Base-by-base conservation (phyloP, 2,329 filamentous ascomycete species). In the Ceratocystis diversiconidia region DNA sequence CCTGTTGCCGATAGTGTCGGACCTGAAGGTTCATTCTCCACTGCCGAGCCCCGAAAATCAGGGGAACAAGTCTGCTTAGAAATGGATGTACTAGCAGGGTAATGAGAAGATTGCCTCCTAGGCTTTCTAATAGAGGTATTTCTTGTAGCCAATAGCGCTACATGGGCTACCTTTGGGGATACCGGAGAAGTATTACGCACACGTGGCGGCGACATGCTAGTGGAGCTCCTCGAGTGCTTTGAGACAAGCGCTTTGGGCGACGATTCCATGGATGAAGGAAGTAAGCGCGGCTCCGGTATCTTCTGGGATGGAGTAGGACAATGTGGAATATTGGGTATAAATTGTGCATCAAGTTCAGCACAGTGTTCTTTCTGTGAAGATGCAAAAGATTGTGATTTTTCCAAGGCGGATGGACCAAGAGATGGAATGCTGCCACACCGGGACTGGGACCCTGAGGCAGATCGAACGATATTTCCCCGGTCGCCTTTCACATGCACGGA, bases 401-500 rank as follows among this genome's bases (percentile, higher is more conserved):
- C 63, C 62, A 65, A 63, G 66, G 60, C 68, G 6, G 63, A 60
- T 3, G 60, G 63, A 2, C 43, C 66, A 8, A 65, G 48, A 17
- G 62, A 59, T 7, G 50, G n/a, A 17, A 43, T 22, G 2, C 63
- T 44, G 12, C 41, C 41, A 15, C 52, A 30, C 10, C 36, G 62
- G 17, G 52, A 44, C 44, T 59, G 25, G 17, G 52, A 64, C 15
- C 65, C 61, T 4, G 52, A 32, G 15, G 43, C 55, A 8, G 52
- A 66, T 10, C 65, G 28, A 22, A 22, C 43, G 7, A 41, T 15
- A 5, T 32, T 50, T 3, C 72, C 70, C 66, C 71, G 73, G 19
- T 74, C 73, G 1, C 67, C 61, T 25, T 70, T 67, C 2, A 70
- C 70, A 10, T 71, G 66, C 7, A 72, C 70, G 25, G 75, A 73